Percentiles rank a stretch among this genome's conserved stretches.
Conservation (phyloP, 2,329 filamentous ascomycete species). For the Aspergillus ruber region DNA sequence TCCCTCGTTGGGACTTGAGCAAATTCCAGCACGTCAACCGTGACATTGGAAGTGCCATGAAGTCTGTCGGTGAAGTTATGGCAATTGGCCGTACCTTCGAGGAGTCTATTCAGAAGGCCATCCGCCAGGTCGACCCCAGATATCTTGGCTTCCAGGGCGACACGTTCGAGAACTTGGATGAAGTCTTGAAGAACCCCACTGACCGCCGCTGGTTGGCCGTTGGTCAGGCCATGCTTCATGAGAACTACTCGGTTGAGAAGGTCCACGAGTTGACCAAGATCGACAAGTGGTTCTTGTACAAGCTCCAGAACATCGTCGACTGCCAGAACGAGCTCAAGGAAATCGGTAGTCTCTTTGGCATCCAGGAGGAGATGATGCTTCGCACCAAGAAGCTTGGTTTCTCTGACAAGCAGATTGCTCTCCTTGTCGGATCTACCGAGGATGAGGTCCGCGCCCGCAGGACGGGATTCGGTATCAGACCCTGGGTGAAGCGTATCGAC, state of each 20-base stretch:
- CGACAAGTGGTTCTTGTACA: constrained; percentile 98
- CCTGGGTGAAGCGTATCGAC: constrained; percentile 98
- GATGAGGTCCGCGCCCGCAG: constrained; percentile 81
- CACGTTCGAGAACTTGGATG: constrained; percentile 88
- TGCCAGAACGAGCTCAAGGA: constrained; percentile 80
- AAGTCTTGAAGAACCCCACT: constrained; percentile 82
- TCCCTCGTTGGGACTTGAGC: constrained; percentile 94
- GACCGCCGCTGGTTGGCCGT: constrained; percentile 97
- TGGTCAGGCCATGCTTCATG: constrained; percentile 95
- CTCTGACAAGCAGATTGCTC: constrained; percentile 90
- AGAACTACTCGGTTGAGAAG: constrained; percentile 86
- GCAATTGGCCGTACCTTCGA: constrained; percentile 97
- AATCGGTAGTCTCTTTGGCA: constrained; percentile 70
- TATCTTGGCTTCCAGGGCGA: constrained; percentile 93
- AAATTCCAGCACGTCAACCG: constrained; percentile 99
- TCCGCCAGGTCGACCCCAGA: constrained; percentile 88
- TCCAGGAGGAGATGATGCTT: constrained; percentile 82
- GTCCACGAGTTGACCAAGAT: constrained; percentile 96
- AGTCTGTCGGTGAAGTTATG: constrained; percentile 99
- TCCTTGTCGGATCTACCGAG: constrained; percentile 77
- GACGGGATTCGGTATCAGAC: constrained; percentile 79
- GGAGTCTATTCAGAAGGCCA: constrained; percentile 98
- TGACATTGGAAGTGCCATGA: constrained; percentile 96
- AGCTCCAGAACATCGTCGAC: constrained; percentile 94
- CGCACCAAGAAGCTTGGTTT: constrained; percentile 98